phyloP scores from a whole-genome alignment of 208 protist species.

The Ichthyophonus hoferi region DNA sequence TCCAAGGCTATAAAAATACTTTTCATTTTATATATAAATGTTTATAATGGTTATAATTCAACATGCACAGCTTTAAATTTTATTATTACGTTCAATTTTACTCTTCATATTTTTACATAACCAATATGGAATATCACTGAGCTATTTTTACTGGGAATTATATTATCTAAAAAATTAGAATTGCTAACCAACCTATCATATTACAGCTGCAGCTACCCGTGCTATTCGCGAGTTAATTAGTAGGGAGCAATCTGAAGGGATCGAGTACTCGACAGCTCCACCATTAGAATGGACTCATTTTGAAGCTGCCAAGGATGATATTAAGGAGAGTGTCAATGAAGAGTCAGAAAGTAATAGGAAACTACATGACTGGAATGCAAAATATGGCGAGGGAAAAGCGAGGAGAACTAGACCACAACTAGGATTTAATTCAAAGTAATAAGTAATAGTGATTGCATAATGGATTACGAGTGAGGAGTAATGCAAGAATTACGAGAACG shows the following conservation, averaged over 20 bases:
- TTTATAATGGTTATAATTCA: no score
- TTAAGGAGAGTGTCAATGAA: conserved; percentile 8
- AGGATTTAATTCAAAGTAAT: conserved; percentile 8
- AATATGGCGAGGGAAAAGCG: background rate
- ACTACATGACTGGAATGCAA: conserved; percentile 16
- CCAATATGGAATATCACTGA: no score
- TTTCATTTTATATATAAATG: no score
- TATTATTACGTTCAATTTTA: no score
- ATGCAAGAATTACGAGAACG: no score
- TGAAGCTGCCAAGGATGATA: background rate
- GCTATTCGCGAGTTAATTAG: background rate
- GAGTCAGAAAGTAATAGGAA: conserved; percentile 1
- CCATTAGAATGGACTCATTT: conserved; percentile 9
- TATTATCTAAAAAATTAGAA: no score
- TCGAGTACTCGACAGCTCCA: background rate
- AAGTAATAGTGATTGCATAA: background rate
- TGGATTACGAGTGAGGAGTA: no score
- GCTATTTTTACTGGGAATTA: no score
- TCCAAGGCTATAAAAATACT: no score
- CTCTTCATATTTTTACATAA: no score
- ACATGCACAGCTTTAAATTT: no score
- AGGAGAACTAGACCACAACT: background rate
- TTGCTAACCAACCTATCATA: no score
- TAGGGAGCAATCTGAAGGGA: background rate
- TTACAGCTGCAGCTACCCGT: background rate